Conservation (phyloP, 352 stramenopile genomes). For the Phytophthora ohioensis region DNA sequence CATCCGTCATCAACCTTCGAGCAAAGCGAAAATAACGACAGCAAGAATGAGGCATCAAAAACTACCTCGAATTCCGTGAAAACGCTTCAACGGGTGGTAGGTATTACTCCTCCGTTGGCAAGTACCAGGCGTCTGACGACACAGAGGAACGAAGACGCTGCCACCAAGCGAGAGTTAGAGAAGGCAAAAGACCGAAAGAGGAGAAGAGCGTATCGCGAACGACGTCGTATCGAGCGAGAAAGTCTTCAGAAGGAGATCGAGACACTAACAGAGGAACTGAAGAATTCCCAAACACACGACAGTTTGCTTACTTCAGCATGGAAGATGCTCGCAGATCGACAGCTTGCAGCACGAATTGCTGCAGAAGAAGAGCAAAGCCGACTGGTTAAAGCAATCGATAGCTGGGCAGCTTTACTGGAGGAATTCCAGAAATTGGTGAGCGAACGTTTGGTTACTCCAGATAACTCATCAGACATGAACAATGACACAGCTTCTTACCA, state of each 20-base stretch:
- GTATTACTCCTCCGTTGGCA: background rate
- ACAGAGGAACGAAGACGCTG: background rate
- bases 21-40: background rate
- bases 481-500: background rate
- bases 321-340: slow-evolving; percentile 18
- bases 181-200: slow-evolving; percentile 15
- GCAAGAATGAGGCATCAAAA: background rate
- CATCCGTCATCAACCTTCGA: background rate
- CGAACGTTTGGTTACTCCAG: background rate
- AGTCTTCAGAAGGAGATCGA: slow-evolving; percentile 11
- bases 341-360: slow-evolving; percentile 12
- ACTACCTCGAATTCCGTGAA: background rate
- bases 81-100: background rate
- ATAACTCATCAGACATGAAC: background rate
- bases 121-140: background rate
- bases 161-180: background rate
- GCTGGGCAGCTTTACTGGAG: slow-evolving; percentile 1
- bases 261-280: slow-evolving; percentile 14
- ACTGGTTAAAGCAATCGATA: slow-evolving; percentile 8
- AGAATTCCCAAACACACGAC: background rate
- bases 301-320: slow-evolving; percentile 7
- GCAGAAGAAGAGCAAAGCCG: slow-evolving; percentile 20
- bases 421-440: slow-evolving; percentile 8
- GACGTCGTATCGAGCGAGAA: slow-evolving; percentile 13
- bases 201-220: slow-evolving; percentile 13